A percentile compares a stretch with the other conserved stretches of the same genome.
phyloP scores from a whole-genome alignment of 495 filamentous ascomycete genomes.

The Echria macrotheca region DNA sequence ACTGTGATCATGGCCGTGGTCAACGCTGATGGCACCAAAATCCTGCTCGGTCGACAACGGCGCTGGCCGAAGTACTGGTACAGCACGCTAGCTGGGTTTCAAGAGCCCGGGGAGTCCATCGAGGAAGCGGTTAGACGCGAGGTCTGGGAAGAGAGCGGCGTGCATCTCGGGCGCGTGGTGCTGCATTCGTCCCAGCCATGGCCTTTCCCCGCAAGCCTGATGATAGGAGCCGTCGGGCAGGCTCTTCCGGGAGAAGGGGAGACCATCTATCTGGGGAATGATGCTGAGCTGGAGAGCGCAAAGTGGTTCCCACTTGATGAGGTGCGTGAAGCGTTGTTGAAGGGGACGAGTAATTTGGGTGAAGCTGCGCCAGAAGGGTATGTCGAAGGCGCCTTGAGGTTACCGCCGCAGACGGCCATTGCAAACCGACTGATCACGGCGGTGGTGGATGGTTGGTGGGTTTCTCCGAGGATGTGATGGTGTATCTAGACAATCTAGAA shows the following conservation, averaged over 20 bases:
- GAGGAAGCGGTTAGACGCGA: constrained; percentile 94
- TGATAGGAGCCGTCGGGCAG: constrained; percentile 93
- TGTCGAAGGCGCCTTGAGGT: constrained; percentile 62
- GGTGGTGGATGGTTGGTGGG: constrained; percentile 39
- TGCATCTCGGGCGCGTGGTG: constrained; percentile 77
- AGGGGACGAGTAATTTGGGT: constrained; percentile 61
- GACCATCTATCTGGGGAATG: constrained; percentile 74
- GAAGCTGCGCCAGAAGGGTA: constrained; percentile 58
- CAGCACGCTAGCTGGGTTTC: constrained; percentile 86
- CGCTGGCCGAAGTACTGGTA: constrained; percentile 83
- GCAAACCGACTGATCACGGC: constrained; percentile 63
- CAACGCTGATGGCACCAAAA: constrained; percentile 61
- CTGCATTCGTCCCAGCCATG: constrained; percentile 87
- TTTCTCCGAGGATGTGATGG: constrained; percentile 34
- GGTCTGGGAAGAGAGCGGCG: constrained; percentile 92
- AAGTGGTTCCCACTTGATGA: constrained; percentile 76
- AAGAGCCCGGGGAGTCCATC: constrained; percentile 89
- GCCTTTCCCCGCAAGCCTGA: constrained; percentile 66
- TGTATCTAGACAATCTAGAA: too few species aligned
- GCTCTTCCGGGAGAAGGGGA: constrained; percentile 71
- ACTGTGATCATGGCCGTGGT: constrained; percentile 93
- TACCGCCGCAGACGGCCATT: constrained; percentile 74
- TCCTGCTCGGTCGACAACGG: constrained; percentile 81
- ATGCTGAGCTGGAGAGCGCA: constrained; percentile 86
- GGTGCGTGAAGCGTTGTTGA: constrained; percentile 55